A percentile compares a stretch with the other conserved stretches of the same genome.
phyloP scores from a whole-genome alignment of 2,329 filamentous ascomycete species.

The Beauveria scarabaeidicola region DNA sequence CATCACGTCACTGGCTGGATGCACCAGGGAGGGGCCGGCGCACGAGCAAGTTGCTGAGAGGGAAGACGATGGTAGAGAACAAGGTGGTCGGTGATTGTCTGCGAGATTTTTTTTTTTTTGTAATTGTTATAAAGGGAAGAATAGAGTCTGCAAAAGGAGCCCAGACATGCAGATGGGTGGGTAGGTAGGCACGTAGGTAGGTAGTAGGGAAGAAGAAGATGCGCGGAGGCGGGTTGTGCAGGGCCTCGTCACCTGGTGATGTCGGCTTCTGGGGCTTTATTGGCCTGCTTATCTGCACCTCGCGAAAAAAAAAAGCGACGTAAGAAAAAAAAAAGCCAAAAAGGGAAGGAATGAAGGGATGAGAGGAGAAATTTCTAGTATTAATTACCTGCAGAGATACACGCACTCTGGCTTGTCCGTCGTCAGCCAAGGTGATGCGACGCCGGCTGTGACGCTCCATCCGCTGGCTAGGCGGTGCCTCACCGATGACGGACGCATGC shows the following conservation, averaged over 20 bases:
- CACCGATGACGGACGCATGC: constrained; percentile 7
- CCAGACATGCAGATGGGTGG: neutral
- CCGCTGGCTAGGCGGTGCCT: neutral
- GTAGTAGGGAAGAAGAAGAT: neutral
- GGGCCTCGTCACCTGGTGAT: neutral
- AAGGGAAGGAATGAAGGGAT: neutral
- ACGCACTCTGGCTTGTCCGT: neutral
- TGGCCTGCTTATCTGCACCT: neutral
- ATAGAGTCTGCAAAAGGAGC: neutral
- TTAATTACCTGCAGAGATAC: neutral
- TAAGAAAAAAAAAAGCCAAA: neutral
- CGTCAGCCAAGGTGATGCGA: neutral
- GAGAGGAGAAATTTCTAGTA: neutral
- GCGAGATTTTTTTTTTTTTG: neutral
- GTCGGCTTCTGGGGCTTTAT: neutral
- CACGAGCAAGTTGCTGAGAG: neutral
- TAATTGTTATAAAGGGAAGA: neutral
- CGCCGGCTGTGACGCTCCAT: neutral
- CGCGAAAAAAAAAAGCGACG: neutral
- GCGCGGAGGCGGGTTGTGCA: neutral
- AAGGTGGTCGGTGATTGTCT: too few relatives aligned
- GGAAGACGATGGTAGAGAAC: neutral
- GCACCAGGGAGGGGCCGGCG: neutral
- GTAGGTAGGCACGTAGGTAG: neutral
- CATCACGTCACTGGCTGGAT: constrained; percentile 6